Conservation (phyloP, 1,139 yeast species). For the Yamadazyma friedrichii region DNA sequence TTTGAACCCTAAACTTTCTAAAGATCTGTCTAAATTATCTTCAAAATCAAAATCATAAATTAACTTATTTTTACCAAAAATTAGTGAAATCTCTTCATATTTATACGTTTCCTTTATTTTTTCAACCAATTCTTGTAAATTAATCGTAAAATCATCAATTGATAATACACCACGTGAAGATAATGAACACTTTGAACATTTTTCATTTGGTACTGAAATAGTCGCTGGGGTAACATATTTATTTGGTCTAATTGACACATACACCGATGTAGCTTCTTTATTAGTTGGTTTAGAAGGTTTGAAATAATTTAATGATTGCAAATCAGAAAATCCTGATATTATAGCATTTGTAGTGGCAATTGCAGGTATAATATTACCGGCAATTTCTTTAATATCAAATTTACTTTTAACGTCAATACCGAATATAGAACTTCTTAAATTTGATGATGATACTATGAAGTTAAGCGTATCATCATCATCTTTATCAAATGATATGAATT, state of each 20-base stretch:
- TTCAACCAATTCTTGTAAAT: conserved; percentile 45
- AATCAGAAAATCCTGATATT: conserved; percentile 82
- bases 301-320: conserved; percentile 57
- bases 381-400: conserved; percentile 89
- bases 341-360: conserved; percentile 98
- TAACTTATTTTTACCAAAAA: conserved; percentile 58
- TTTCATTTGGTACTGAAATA: conserved; percentile 58
- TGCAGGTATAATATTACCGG: conserved; percentile 98
- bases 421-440: conserved; percentile 73
- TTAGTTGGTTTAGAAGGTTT: conserved; percentile 21
- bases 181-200: conserved; percentile 75
- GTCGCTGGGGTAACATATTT: conserved; percentile 66
- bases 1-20: conserved; percentile 55
- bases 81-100: conserved; percentile 64
- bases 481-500: conserved; percentile 76
- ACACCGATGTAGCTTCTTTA: conserved; percentile 48
- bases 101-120: conserved; percentile 46
- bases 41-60: conserved; percentile 88
- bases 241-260: conserved; percentile 67
- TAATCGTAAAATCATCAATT: conserved; percentile 10
- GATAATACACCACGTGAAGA: conserved; percentile 45
- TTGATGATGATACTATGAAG: conserved; percentile 87
- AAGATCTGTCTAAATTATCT: conserved; percentile 56
- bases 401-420: conserved; percentile 71
- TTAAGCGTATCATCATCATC: conserved; percentile 90